Evolutionary conservation across 2,329 filamentous ascomycete species (phyloP).

Genomic region (Aureobasidium sp.): DNA sequence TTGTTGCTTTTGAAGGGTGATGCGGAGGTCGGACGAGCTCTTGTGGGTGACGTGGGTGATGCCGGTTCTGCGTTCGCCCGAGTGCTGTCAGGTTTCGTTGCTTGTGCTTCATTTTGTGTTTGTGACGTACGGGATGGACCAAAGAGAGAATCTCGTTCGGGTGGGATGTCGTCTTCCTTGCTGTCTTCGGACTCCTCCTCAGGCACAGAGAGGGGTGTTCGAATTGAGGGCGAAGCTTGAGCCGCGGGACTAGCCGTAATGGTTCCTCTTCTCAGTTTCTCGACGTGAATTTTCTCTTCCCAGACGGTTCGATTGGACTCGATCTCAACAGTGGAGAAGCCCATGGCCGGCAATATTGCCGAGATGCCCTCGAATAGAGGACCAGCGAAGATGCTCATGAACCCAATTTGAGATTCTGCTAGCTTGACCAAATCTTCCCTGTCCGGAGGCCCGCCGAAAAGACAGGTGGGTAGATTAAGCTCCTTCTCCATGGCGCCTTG

Average conservation of each 20-base stretch:
- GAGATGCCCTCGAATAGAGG: slow-evolving; percentile 84
- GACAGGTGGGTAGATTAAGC: slow-evolving; percentile 75
- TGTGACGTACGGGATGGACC: slow-evolving; percentile 9
- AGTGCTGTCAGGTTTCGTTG: not conserved
- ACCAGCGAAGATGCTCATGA: slow-evolving; percentile 93
- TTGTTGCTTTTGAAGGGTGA: slow-evolving; percentile 8
- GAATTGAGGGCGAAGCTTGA: slow-evolving; percentile 11
- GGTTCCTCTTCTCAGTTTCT: slow-evolving; percentile 42
- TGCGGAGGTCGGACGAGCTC: slow-evolving; percentile 1
- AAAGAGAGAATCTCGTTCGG: slow-evolving; percentile 17
- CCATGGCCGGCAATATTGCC: slow-evolving; percentile 75
- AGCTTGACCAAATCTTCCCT: slow-evolving; percentile 76
- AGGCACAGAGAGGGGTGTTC: slow-evolving; percentile 24
- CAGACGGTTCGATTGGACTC: slow-evolving; percentile 67
- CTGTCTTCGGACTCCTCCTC: slow-evolving; percentile 22
- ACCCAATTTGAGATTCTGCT: slow-evolving; percentile 80
- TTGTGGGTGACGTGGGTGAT: not conserved
- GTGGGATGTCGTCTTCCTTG: slow-evolving; percentile 22
- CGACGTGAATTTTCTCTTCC: slow-evolving; percentile 56
- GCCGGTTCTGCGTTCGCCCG: not conserved
- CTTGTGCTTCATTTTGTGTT: not conserved
- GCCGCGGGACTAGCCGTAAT: slow-evolving; percentile 16
- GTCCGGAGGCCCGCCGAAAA: slow-evolving; percentile 70
- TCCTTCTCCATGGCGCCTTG: slow-evolving; percentile 88
- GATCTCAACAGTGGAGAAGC: slow-evolving; percentile 76